Conservation (phyloP, 2,329 filamentous ascomycete genomes). For the Metarhizium robertsii region DNA sequence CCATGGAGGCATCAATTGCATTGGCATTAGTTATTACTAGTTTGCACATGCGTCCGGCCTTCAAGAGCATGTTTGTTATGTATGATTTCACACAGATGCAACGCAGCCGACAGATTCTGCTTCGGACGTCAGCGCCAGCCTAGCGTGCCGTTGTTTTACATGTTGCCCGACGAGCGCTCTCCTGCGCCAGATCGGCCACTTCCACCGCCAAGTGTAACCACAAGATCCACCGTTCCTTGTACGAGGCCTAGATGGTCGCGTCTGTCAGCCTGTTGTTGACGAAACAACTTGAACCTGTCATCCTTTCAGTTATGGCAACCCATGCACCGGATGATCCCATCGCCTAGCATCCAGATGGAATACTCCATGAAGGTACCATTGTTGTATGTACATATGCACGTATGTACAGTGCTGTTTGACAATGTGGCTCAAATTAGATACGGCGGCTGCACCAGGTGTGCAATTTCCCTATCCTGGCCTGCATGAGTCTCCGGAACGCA, state of each 20-base stretch:
- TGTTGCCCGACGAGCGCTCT: background rate
- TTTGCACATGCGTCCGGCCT: no score
- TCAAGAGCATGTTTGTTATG: no score
- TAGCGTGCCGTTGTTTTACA: background rate
- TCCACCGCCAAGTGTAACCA: background rate
- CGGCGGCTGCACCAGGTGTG: background rate
- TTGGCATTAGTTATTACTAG: background rate
- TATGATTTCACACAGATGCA: background rate
- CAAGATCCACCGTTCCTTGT: background rate
- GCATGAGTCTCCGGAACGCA: no score
- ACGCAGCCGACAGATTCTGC: background rate
- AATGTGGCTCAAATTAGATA: background rate
- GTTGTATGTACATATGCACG: background rate
- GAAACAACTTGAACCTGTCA: no score
- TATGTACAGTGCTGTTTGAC: background rate
- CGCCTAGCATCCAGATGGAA: background rate
- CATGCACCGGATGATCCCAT: no score
- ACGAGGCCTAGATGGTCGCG: no score
- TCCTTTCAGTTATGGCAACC: no score
- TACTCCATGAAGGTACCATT: no score
- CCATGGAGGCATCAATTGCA: background rate
- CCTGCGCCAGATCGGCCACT: background rate
- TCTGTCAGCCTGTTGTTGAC: no score
- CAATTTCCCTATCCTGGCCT: background rate
- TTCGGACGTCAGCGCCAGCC: background rate